Evolutionary conservation across 306 rosid species (phyloP), one percentile per base, ranked within the genome.

Genomic region (Vigna mungo): DNA sequence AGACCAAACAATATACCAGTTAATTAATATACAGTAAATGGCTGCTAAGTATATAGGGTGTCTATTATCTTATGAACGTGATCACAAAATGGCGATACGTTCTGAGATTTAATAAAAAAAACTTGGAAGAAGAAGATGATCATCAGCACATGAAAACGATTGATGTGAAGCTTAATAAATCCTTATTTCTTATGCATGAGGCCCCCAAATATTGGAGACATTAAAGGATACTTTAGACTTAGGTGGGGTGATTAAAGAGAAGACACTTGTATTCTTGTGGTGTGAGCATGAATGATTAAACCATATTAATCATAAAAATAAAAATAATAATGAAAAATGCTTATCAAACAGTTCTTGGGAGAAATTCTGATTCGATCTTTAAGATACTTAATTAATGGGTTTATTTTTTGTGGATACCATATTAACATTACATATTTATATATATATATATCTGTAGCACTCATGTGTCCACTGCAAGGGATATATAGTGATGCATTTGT

Each of bases 401-500:
- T 44, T 44, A 44, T 44, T 18, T 54, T 56, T 72, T 41, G 39
- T 72, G 27, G 43, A 39, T 58, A 72, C 5, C 48, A 43, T 41
- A 11, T 7, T 39, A 39, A 39, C 44, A 39, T 25, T 25, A 25
- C 3, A 25, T 25, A 25, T 25, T 1, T 21, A 21, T 21, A 21
- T 21, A 37, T 21, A 21, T 21, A 7, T 39, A 2, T 2, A 39
- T 8, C 2, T 39, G 11, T 30, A 32, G 66, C 41, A 41, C 34
- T 13, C 51, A 11, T 25, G 27, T 18, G 68, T 16, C 23, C 17
- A 46, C 39, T 41, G 56, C 75, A 77, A 54, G 75, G 51, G 12
- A 64, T 16, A 44, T 43, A 65, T 72, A 65, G 61, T 41, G 44
- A 56, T 64, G 69, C 75, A 21, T 74, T 53, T 30, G 67, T 46